A percentile compares a stretch with the other conserved stretches of the same genome.
These are phyloP conservation scores for Periglandula ipomoeae DNA, from an alignment of 2,329 filamentous ascomycete species.

Conservation along the genomic window DNA sequence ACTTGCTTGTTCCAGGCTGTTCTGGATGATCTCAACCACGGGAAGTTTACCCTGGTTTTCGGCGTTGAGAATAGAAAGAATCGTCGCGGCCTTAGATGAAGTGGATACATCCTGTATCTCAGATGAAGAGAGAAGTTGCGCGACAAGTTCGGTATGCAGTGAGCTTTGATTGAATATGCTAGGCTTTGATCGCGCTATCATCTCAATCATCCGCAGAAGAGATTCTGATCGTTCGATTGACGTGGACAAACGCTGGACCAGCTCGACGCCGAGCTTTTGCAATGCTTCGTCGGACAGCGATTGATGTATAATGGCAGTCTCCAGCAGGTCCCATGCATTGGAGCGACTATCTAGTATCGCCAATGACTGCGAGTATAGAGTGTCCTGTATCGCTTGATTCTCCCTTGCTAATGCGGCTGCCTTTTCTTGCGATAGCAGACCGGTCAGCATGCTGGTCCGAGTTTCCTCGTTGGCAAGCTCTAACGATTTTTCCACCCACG, in stretches of 20 bases:
- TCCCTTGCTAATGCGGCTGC: constrained; percentile 30
- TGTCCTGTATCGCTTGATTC: constrained; percentile 34
- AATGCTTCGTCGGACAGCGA: constrained; percentile 27
- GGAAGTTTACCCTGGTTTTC: constrained; percentile 33
- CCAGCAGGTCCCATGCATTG: constrained; percentile 36
- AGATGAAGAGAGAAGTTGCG: constrained; percentile 42
- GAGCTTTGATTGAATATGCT: constrained; percentile 34
- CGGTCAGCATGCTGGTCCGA: constrained; percentile 27
- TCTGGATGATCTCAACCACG: constrained; percentile 42
- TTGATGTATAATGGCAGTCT: constrained; percentile 36
- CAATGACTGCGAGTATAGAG: constrained; percentile 32
- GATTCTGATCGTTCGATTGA: constrained; percentile 18
- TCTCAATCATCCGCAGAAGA: constrained; percentile 36
- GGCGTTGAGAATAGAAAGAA: constrained; percentile 38
- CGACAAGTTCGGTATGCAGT: constrained; percentile 40
- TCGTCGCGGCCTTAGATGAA: constrained; percentile 29
- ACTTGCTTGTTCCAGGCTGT: constrained; percentile 42
- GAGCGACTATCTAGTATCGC: constrained; percentile 26
- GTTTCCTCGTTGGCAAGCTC: constrained; percentile 14
- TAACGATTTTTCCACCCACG: constrained; percentile 34
- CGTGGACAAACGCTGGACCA: constrained; percentile 24
- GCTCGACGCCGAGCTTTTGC: constrained; percentile 23
- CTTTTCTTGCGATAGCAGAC: constrained; percentile 37
- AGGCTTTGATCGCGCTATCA: constrained; percentile 36
- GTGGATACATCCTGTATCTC: constrained; percentile 34